Percentiles rank a stretch among this genome's conserved stretches.
Conservation (phyloP, 192 early-diverging fungal genomes). For the Chytriomyces sp. region DNA sequence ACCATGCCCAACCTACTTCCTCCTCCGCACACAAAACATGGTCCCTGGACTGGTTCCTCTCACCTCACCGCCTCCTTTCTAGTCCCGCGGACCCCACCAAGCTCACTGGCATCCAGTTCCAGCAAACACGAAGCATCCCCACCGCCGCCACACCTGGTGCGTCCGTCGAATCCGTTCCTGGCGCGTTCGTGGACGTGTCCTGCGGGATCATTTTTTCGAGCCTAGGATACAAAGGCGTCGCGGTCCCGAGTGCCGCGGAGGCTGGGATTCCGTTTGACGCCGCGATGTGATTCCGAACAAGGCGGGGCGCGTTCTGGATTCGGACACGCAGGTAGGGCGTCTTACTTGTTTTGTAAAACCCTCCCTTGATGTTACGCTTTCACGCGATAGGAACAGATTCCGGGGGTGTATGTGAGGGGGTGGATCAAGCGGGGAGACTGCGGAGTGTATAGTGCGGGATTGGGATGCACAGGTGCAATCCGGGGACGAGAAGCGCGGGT, state of each 20-base stretch:
- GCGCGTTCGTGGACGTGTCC: conserved; percentile 53
- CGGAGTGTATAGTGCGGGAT: conserved; percentile 67
- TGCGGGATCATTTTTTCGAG: conserved; percentile 76
- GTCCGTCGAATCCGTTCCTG: conserved; percentile 31
- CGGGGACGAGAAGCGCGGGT: conserved; percentile 54
- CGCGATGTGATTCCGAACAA: conserved; percentile 76
- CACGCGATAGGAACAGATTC: conserved; percentile 23
- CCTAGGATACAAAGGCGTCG: conserved; percentile 83
- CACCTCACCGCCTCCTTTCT: conserved; percentile 47
- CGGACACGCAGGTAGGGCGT: background rate
- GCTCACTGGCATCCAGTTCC: conserved; percentile 1
- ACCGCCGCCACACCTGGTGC: background rate
- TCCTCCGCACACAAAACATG: conserved; percentile 3
- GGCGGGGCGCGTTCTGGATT: conserved; percentile 69
- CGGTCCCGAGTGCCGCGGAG: conserved; percentile 47
- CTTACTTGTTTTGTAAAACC: background rate
- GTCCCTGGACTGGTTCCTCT: conserved; percentile 10
- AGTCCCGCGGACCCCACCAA: conserved; percentile 47
- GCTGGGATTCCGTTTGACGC: conserved; percentile 80
- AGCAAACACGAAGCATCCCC: background rate
- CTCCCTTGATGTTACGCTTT: background rate
- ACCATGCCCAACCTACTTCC: conserved; percentile 38
- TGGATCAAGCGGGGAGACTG: conserved; percentile 98
- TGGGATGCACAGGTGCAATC: conserved; percentile 56
- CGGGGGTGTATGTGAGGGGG: conserved; percentile 84